Percentiles rank a stretch among this genome's conserved stretches.
These are phyloP conservation scores for Phoma sp. DNA, from an alignment of 2,329 filamentous ascomycete species.

Conservation along the genomic window DNA sequence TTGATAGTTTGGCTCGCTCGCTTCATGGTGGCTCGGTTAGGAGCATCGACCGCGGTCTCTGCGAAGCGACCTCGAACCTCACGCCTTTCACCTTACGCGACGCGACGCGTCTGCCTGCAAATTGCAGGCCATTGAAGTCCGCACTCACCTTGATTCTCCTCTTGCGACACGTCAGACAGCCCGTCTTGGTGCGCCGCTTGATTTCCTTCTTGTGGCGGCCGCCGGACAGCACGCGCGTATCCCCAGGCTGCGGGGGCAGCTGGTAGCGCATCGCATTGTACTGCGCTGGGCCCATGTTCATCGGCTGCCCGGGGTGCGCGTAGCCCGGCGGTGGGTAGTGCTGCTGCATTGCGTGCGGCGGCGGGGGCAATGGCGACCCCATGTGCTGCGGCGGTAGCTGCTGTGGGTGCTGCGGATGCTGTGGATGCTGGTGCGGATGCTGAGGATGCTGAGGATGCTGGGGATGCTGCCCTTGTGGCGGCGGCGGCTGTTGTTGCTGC, in stretches of 20 bases:
- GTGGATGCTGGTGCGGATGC: conserved; percentile 40
- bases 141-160: conserved; percentile 72
- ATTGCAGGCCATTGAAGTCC: conserved; percentile 33
- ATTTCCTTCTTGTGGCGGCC: conserved; percentile 75
- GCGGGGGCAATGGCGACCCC: conserved; percentile 60
- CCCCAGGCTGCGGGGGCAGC: conserved; percentile 54
- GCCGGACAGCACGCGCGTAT: conserved; percentile 64
- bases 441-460: conserved; percentile 22
- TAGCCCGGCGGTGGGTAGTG: conserved; percentile 58
- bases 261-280: conserved; percentile 59
- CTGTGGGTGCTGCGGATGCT: conserved; percentile 36
- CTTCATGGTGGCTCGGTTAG: conserved; percentile 49
- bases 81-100: conserved; percentile 19
- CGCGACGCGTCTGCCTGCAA: conserved; percentile 35
- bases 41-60: conserved; percentile 25
- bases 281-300: conserved; percentile 57
- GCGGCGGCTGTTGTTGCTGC: conserved; percentile 40
- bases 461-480: conserved; percentile 55
- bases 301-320: conserved; percentile 54
- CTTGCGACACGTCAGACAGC: conserved; percentile 65
- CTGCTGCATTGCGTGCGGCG: conserved; percentile 57
- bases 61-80: conserved; percentile 25
- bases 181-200: conserved; percentile 75
- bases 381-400: conserved; percentile 51
- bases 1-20: conserved; percentile 43